Base-by-base conservation (phyloP, 2,329 filamentous ascomycete genomes). In the Neopestalotiopsis sp. region DNA sequence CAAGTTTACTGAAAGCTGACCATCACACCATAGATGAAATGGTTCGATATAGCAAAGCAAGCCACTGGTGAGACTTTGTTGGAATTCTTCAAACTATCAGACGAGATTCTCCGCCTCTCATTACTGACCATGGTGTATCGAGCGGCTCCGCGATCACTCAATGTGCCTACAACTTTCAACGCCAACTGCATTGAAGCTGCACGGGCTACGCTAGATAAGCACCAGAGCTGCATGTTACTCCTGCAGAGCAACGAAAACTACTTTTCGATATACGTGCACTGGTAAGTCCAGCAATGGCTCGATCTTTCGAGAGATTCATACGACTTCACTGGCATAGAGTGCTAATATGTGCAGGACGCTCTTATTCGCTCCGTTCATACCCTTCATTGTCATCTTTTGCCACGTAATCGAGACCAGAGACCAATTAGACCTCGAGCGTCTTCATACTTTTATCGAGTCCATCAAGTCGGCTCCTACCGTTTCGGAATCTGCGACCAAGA, bases 321-420 rank as follows among this genome's bases (percentile, higher is more conserved):
- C 28, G 13, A 34, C 14, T 30, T 17, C 20, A 12, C 12, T 28
- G 67, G 14, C 9, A 34, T 53, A 14, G 45, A 38, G 5, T 40
- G 7, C 17, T 58, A 42, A 67, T 42, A 49, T n/a, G 12, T 42
- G 4, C 40, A 87, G 86, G 86, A 85, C 84, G n/a, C 77, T 88
- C 32, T 79, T 89, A 28, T 81, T 88, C 70, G 85, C 85, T 2
- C 88, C 88, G 0, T 90, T 90, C 73, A 85, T 87, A 1, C 88
- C 88, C 1, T 88, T 89, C 73, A 88, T 89, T 67, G 85, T 89
- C 32, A 79, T 90, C 32, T 89, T 90, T 76, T 88, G 86, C 74
- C 84, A 87, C 70, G 80, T 88, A 66, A 84, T 89, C 61, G 87
- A 90, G 73, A 85, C 80, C 2, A 82, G 86, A 5, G 78, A 84